Evolutionary conservation across 768 basidiomycete genomes (phyloP), one percentile per base, ranked within the genome.

Genomic region (Astraeus odoratus): DNA sequence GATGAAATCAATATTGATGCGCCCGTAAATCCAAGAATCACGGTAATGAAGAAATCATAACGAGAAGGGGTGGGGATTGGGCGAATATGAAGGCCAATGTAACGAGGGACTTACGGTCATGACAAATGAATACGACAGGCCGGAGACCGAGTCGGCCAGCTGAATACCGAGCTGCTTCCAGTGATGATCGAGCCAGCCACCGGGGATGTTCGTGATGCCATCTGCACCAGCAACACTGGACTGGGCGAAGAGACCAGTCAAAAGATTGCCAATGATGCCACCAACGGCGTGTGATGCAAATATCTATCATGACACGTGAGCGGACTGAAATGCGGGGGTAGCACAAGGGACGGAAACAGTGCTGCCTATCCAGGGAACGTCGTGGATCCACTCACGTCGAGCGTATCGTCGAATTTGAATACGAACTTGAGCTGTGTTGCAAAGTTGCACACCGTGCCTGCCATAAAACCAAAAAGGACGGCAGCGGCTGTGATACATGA

Each of bases 341-440:
- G 47, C 10, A 46, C 42, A 5, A 43, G 3, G 41, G 13, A 16
- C 27, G 27, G n/a, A 7, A 10, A n/a, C n/a, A n/a, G n/a, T n/a
- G n/a, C n/a, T n/a, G n/a, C n/a, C n/a, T n/a, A n/a, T n/a, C n/a
- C n/a, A n/a, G n/a, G n/a, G n/a, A n/a, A n/a, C n/a, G n/a, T n/a
- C n/a, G n/a, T n/a, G n/a, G n/a, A n/a, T n/a, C n/a, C 5, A 50
- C 80, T 39, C 42, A 86, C 83, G 74, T 91, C 88, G 15, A 91
- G 77, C 12, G 84, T 75, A 58, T 91, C 88, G 49, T 91, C 88
- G 53, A 81, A 88, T 24, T 73, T 71, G 51, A 81, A 69, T 23
- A 86, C 39, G 61, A 86, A 90, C 69, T 97, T 98, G 60, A 98
- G 76, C 55, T 95, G 84, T 3, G 95, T 97, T n/a, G 91, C 88